Percentiles rank a stretch among this genome's conserved stretches.
phyloP scores from a whole-genome alignment of 345 rosid genomes.

The Linum trigynum region DNA sequence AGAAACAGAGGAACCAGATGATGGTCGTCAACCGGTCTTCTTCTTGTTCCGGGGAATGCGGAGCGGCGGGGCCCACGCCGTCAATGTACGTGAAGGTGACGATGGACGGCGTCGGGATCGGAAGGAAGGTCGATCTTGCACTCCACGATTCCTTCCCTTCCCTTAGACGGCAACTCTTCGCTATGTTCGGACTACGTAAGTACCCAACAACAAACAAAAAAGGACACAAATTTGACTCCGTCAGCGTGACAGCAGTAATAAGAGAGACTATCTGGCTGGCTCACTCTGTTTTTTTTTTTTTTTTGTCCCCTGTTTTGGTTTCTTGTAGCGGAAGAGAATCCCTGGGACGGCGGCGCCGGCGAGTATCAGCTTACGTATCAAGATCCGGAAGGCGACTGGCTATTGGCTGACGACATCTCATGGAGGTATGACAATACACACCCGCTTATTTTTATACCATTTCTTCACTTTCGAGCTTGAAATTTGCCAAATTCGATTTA shows the following conservation, averaged over 20 bases:
- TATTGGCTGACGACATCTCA: neutral
- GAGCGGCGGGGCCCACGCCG: neutral
- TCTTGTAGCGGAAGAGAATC: neutral
- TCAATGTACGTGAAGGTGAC: constrained; percentile 4
- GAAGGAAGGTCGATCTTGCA: neutral
- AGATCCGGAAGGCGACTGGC: neutral
- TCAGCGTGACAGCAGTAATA: no score
- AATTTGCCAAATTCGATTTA: no score
- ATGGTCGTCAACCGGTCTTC: neutral
- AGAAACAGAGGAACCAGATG: neutral
- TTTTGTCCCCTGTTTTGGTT: neutral
- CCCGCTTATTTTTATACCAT: neutral
- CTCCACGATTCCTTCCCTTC: neutral
- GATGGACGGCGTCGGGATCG: constrained; percentile 1
- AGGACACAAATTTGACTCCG: no score
- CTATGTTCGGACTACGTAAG: neutral
- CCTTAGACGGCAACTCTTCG: neutral
- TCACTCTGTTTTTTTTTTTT: neutral
- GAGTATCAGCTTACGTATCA: constrained; percentile 1
- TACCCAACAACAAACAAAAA: neutral
- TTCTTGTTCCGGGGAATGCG: neutral
- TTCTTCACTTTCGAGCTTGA: neutral
- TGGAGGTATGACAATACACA: neutral
- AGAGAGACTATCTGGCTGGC: no score
- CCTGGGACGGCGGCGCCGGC: neutral